Base-by-base conservation (phyloP, 345 rosid genomes). In the Carallia brachiata region DNA sequence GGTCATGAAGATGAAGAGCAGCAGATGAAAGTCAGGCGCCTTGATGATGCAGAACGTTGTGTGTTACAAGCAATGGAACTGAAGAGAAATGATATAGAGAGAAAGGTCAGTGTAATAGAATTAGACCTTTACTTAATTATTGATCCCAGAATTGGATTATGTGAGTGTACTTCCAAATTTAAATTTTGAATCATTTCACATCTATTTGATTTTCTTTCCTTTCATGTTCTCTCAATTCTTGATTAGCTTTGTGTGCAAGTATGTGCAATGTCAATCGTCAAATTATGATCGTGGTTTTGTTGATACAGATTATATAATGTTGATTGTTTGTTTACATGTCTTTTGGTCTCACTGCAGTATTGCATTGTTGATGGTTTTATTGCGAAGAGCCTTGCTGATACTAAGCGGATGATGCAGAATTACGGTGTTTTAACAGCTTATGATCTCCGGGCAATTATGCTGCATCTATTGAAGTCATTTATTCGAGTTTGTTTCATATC, bases 401-500 rank as follows among this genome's bases (percentile, higher is more conserved):
- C 4, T 6, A 8, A n/a, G 34, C 18, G 48, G 47, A 62, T 39
- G 50, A 48, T 6, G 30, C 47, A 9, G 61, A 36, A 67, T 18
- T 55, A 54, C 10, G 19, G 7, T 15, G n/a, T 10, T 16, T 2
- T 34, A 54, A 54, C 61, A 34, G 61, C 70, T 54, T 37, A 13
- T 19, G 61, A 67, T 31, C 36, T 53, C 55, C 50, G n/a, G 32
- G 23, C 30, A 54, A 55, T 67, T n/a, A 3, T 62, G 52, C 37
- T 62, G 19, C 48, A 62, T 30, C 48, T 62, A 30, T 39, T 39
- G 50, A 67, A 67, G 61, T 67, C 70, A 54, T 67, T 53, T 55
- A 53, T 67, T 4, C 18, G 37, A 50, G 70, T 67, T 67, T 18
- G 61, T 54, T 6, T 36, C 10, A 23, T 9, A 53, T 34, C 23